Conservation (phyloP, 176 grass and related monocot species). For the Musa schizocarpa region DNA sequence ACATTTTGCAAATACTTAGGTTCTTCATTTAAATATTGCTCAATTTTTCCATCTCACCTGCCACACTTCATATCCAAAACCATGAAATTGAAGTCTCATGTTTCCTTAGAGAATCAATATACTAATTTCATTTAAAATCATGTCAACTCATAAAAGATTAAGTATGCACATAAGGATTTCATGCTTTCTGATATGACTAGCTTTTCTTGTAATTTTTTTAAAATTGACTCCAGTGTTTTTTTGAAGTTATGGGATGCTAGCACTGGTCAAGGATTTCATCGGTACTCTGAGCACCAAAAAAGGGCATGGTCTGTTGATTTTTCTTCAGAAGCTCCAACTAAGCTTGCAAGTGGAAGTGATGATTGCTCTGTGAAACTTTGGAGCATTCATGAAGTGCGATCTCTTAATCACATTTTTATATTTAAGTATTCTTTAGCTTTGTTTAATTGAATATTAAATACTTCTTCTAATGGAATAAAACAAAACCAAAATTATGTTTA, state of each 20-base stretch:
- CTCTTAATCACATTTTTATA: neutral
- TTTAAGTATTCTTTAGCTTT: neutral
- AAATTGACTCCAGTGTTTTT: slow-evolving; percentile 10
- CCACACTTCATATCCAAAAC: neutral
- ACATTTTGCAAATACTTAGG: too few species aligned
- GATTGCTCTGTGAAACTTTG: slow-evolving; percentile 91
- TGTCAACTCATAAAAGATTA: neutral
- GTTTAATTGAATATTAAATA: neutral
- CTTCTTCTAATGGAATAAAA: neutral
- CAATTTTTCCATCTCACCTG: neutral
- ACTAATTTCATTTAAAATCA: neutral
- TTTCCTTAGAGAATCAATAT: neutral
- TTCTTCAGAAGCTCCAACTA: slow-evolving; percentile 78
- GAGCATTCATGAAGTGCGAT: slow-evolving; percentile 82
- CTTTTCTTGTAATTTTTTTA: neutral
- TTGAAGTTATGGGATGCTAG: slow-evolving; percentile 98
- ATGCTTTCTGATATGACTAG: neutral
- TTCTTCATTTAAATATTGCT: neutral
- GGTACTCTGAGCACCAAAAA: slow-evolving; percentile 65
- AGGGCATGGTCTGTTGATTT: slow-evolving; percentile 97
- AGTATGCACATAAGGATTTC: neutral
- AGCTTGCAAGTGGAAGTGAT: slow-evolving; percentile 88
- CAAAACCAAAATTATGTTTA: too few species aligned
- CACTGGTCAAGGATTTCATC: slow-evolving; percentile 78
- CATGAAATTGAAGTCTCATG: neutral